A percentile compares a stretch with the other conserved stretches of the same genome.
These are phyloP conservation scores for Trichosanthes cucumerina DNA, from an alignment of 306 rosid genomes.

Conservation along the genomic window DNA sequence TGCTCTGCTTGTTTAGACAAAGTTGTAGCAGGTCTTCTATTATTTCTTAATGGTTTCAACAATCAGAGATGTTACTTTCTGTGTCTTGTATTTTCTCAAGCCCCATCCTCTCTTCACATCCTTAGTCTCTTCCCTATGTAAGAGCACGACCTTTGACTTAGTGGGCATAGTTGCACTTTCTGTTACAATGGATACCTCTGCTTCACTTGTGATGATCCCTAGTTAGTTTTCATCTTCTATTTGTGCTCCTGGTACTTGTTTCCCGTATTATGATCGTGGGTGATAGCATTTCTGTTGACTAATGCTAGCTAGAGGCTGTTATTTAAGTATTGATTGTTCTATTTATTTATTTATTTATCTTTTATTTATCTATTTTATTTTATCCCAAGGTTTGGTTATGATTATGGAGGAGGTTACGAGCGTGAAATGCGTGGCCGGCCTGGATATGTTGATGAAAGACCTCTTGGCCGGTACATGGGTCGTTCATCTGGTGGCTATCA, in stretches of 20 bases:
- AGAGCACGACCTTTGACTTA: not conserved
- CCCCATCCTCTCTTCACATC: not conserved
- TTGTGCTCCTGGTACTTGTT: not conserved
- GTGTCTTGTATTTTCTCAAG: not conserved
- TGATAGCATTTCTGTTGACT: not conserved
- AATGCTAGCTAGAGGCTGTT: not conserved
- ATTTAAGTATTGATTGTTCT: not conserved
- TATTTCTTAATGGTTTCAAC: not conserved
- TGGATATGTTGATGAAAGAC: conserved; percentile 66
- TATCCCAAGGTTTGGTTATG: conserved; percentile 58
- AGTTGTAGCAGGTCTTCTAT: not conserved
- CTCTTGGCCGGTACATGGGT: conserved; percentile 67
- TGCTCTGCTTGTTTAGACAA: not conserved
- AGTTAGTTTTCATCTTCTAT: not conserved
- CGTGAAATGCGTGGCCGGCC: conserved; percentile 71
- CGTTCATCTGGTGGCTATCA: conserved; percentile 61
- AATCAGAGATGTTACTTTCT: not conserved
- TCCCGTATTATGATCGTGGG: not conserved
- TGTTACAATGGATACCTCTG: not conserved
- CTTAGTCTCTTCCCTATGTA: not conserved
- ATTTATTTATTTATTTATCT: not conserved
- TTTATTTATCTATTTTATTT: not conserved
- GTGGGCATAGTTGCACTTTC: not conserved
- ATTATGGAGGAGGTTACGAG: conserved; percentile 70
- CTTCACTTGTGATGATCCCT: not conserved